A percentile compares a stretch with the other conserved stretches of the same genome.
Conservation (phyloP, 805 yeast species). For the Starmerella apis region DNA sequence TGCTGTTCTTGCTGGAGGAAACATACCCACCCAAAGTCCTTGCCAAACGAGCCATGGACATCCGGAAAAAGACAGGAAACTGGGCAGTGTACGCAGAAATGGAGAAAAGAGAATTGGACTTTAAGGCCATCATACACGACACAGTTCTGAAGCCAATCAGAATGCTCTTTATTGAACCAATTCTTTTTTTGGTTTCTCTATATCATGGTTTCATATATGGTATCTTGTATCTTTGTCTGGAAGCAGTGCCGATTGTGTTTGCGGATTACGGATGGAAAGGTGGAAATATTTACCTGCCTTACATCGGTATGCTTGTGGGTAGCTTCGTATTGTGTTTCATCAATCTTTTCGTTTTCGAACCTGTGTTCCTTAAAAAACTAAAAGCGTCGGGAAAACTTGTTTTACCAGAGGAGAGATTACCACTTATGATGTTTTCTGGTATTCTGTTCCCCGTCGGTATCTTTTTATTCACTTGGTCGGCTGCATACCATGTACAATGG, state of each 20-base stretch:
- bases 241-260: slow-evolving; percentile 69
- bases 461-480: slow-evolving; percentile 83
- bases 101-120: slow-evolving; percentile 49
- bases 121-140: slow-evolving; percentile 50
- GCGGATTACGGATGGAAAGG: slow-evolving; percentile 47
- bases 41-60: slow-evolving; percentile 49
- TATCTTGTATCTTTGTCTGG: slow-evolving; percentile 58
- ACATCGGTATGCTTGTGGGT: slow-evolving; percentile 65
- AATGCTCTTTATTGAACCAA: slow-evolving; percentile 63
- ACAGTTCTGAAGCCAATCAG: slow-evolving; percentile 56
- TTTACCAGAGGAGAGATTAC: slow-evolving; percentile 71
- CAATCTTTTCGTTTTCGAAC: slow-evolving; percentile 46
- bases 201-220: slow-evolving; percentile 77
- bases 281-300: slow-evolving; percentile 70
- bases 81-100: slow-evolving; percentile 81
- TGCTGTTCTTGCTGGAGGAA: slow-evolving; percentile 33
- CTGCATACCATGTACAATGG: slow-evolving; percentile 62
- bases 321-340: slow-evolving; percentile 44
- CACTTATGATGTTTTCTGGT: slow-evolving; percentile 65
- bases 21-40: slow-evolving; percentile 41
- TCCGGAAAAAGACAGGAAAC: slow-evolving; percentile 73
- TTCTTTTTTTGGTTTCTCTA: slow-evolving; percentile 51
- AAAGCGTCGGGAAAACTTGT: slow-evolving; percentile 45
- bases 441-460: slow-evolving; percentile 65
- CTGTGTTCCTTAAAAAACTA: slow-evolving; percentile 40